Conservation (phyloP, 345 rosid species). For the Erucastrum elatum region DNA sequence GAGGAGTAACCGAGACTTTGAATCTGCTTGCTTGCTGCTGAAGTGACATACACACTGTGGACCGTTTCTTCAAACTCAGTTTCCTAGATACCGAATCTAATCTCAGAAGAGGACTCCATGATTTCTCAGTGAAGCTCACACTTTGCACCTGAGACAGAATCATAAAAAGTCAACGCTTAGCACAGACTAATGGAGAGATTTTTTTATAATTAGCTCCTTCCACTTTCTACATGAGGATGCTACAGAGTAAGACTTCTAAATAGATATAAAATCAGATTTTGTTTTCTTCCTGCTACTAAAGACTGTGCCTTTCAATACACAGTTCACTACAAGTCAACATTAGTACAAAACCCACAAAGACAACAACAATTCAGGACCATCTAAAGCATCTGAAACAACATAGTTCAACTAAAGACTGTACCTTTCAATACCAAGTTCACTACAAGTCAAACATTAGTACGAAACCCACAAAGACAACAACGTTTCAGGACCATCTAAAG, state of each 20-base stretch:
- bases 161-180: conserved; percentile 11
- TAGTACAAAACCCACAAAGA: conserved; percentile 1
- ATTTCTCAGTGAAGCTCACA: conserved; percentile 55
- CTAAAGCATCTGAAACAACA: too few species aligned
- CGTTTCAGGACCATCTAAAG: conserved; percentile 32
- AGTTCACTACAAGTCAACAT: conserved; percentile 17
- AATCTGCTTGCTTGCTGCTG: conserved; percentile 80
- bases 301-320: conserved; percentile 23
- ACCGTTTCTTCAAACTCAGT: conserved; percentile 33
- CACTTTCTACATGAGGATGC: not conserved
- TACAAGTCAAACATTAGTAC: conserved; percentile 22
- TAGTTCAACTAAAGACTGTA: conserved; percentile 3
- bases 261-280: conserved; percentile 3
- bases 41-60: conserved; percentile 75
- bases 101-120: conserved; percentile 49
- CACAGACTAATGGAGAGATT: not conserved
- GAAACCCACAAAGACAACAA: not conserved
- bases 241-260: not conserved
- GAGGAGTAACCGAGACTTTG: conserved; percentile 75
- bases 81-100: conserved; percentile 49
- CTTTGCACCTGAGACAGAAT: conserved; percentile 55
- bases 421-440: conserved; percentile 13
- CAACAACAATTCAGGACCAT: too few species aligned
- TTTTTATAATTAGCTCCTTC: not conserved
- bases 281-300: conserved; percentile 6